Conservation (phyloP, 2,329 filamentous ascomycete genomes). For the Plectosphaerella cucumerina region DNA sequence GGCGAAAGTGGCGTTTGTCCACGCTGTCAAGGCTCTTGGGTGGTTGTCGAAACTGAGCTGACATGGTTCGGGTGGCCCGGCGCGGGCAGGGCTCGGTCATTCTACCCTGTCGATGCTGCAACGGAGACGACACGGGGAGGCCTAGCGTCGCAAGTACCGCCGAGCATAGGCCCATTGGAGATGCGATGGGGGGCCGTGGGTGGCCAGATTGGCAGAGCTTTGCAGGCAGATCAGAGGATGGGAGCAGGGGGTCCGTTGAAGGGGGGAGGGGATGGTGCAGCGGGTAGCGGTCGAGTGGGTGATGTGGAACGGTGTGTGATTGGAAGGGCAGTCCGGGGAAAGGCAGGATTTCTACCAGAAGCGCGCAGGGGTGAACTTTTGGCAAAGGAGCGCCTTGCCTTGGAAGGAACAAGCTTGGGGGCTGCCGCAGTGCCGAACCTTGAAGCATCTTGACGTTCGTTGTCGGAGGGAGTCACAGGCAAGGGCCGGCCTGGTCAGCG, state of each 20-base stretch:
- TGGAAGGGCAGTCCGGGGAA: not conserved
- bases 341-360: not conserved
- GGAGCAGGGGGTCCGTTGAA: too few species aligned
- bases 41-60: not conserved
- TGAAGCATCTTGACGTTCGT: too few species aligned
- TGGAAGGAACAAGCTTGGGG: too few species aligned
- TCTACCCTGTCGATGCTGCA: conserved; percentile 9
- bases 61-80: not conserved
- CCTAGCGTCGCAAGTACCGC: conserved; percentile 19
- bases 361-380: too few species aligned
- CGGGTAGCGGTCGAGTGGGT: conserved; percentile 7
- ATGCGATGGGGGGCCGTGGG: conserved; percentile 11
- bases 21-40: not conserved
- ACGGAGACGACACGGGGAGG: conserved; percentile 5
- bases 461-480: too few species aligned
- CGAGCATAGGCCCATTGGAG: conserved; percentile 20
- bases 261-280: conserved; percentile 2
- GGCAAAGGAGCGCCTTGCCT: too few species aligned
- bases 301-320: not conserved
- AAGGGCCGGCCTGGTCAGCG: too few species aligned
- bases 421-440: too few species aligned
- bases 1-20: too few species aligned
- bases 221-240: conserved; percentile 5
- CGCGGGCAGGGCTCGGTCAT: conserved; percentile 12
- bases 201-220: conserved; percentile 7